Evolutionary conservation across 1,284 basidiomycete species (phyloP), one percentile per base, ranked within the genome.

Genomic region (Polyporus tsugae): DNA sequence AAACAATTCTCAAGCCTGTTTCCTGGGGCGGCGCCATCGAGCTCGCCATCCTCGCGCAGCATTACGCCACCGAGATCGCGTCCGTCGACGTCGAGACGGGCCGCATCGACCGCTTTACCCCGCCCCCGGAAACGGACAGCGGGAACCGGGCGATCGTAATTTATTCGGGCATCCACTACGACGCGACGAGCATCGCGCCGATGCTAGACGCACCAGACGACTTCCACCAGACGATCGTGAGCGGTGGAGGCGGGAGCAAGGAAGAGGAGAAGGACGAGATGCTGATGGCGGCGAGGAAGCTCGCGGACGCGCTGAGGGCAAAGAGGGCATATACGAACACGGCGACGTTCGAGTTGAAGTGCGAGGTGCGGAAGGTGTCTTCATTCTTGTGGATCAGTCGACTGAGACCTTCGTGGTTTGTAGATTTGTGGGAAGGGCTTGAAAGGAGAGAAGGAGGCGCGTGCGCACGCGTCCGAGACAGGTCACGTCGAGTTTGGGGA

Each of bases 11-110:
- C 55, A 91, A 91, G 60, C 89, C 93, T 1, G 82, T 88, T 1
- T 89, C 93, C 0, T 98, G 96, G 96, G 96, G 96, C 55, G 97
- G 96, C 17, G 96, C 96, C 2, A 97, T 98, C 76, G 95, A 96
- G 77, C 88, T 97, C 15, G 83, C 90, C 3, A 90, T 97, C 72
- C 90, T 98, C 68, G 90, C 96, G 1, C 82, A 88, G 13, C 89
- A 96, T 78, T 97, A 91, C 78, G 80, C 83, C 42, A 92, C 93
- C 0, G 96, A 97, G 80, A 97, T 98, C 59, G 88, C 90, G 6
- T 95, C 93, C 64, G 86, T 98, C 65, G 96, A 98, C 77, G 94
- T 98, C 60, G 93, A 96, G 77, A 95, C 94, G 0, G 96, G 96
- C 0, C 87, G 96, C n/a, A 87, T 95, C 69, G 95, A 97, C 80